Evolutionary conservation across 495 filamentous ascomycete genomes (phyloP), one percentile per base, ranked within the genome.

Genomic region (Parathielavia appendiculata): DNA sequence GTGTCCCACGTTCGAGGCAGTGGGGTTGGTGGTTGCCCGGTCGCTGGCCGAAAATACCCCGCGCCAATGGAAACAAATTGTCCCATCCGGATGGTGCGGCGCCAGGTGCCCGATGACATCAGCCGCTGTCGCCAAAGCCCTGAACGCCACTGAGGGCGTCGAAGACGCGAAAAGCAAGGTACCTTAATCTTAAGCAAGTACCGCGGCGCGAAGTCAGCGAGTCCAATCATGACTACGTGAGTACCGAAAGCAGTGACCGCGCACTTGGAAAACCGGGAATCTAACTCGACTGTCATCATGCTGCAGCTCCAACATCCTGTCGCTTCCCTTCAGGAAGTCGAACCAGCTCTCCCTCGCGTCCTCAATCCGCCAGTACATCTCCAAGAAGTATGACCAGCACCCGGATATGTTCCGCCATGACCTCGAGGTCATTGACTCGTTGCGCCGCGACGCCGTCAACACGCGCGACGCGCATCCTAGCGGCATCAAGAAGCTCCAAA

Each of bases 311-410:
- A 80, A 77, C 61, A 73, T 82, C 57, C 72, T 83, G 54, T 76
- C 74, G 61, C 71, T 98, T 61, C 92, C 92, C 5, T 98, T 98
- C 73, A 91, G 93, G 60, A 87, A 84, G 62, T 91, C 91, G 43
- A 82, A 86, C 61, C 73, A 84, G 34, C 79, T 95, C 51, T 86
- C 85, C 56, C 79, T 97, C 39, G 87, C 90, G 38, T 73, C 78
- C 63, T 86, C 92, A 38, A 91, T 98, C 65, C 91, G 89, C 61
- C 89, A 95, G 67, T 97, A 98, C 75, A 98, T 98, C 61, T 96
- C 90, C 41, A 87, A 84, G 68, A 97, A 97, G 81, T 98, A 98
- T 87, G 93, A 97, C 73, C 93, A 98, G 69, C 93, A 96, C 71
- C 93, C 95, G 54, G 90, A 96, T 71, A 96, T 97, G 91, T 98